Base-by-base conservation (phyloP, 139 green algal species). In the Closterium sp. region DNA sequence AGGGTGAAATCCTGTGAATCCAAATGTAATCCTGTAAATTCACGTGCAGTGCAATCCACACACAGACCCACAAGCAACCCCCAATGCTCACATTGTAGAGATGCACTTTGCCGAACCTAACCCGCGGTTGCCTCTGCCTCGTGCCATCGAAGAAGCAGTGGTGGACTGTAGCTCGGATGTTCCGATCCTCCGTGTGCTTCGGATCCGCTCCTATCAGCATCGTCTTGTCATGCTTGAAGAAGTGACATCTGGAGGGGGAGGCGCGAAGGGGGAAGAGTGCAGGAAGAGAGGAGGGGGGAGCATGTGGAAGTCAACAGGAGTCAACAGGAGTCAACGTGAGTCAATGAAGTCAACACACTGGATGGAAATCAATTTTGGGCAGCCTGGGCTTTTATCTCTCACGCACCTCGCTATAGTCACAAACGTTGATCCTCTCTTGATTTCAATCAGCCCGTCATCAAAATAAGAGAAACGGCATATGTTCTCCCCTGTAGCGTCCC, bases 141-240 rank as follows among this genome's bases (percentile, higher is more conserved):
- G 64, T 89, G 8, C 84, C 84, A 33, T 91, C 88, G 25, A 91
- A 91, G 88, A 91, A 91, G 84, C 88, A 91, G 28, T 34, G 64
- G 31, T 91, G 88, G 64, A 91, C 28, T 10, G 64, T 88, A 16
- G 89, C 66, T 33, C 88, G 88, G 69, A 91, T 90, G 55, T 25
- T 16, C 28, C 88, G 64, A 84, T 91, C 88, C 33, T 88, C 81
- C 83, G 33, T 36, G 88, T 91, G 88, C 33, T 31, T 34, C 32
- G 88, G 66, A 84, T 91, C 88, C n/a, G 88, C 88, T 21, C 88
- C 84, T 34, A 91, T 31, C 30, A 91, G 88, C 88, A 91, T 91
- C 28, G 88, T 91, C 66, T 91, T 90, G 87, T 90, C 34, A 35
- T 90, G 87, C 6, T 33, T 81, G 28, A 30, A 33, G 12, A 90